phyloP scores from a whole-genome alignment of 116 monocot species.

The Posidonia oceanica region DNA sequence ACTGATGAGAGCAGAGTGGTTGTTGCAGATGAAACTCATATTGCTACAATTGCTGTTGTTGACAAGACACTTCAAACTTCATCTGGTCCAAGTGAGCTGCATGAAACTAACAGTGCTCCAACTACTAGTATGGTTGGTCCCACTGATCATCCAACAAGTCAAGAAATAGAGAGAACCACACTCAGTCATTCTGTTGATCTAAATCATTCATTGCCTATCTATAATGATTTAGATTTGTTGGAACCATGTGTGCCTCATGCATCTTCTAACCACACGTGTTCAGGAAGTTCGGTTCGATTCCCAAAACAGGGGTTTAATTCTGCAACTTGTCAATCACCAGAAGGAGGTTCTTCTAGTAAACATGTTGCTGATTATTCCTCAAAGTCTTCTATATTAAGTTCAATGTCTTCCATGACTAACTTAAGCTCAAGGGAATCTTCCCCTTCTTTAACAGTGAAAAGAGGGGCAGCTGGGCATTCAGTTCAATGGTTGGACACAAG shows the following conservation, averaged over 20 bases:
- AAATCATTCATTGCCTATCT: slow-evolving; percentile 15
- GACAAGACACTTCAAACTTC: slow-evolving; percentile 9
- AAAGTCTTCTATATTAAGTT: slow-evolving; percentile 11
- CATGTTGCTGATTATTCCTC: slow-evolving; percentile 5
- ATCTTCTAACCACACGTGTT: not conserved
- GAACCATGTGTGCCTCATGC: not conserved
- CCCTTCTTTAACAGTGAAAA: slow-evolving; percentile 10
- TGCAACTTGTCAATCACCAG: not conserved
- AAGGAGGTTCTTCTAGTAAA: not conserved
- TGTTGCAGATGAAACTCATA: not conserved
- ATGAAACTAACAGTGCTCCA: slow-evolving; percentile 6
- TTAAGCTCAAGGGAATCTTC: slow-evolving; percentile 9
- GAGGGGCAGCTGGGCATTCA: slow-evolving; percentile 5
- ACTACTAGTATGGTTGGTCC: slow-evolving; percentile 1
- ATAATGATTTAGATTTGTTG: not conserved
- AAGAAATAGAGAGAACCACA: slow-evolving; percentile 12
- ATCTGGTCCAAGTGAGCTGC: slow-evolving; percentile 11
- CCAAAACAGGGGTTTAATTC: not conserved
- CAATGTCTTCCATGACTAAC: slow-evolving; percentile 9
- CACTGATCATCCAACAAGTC: slow-evolving; percentile 5
- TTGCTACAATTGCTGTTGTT: slow-evolving; percentile 1
- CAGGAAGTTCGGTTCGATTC: not conserved
- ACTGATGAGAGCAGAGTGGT: slow-evolving; percentile 13
- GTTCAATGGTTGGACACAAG: slow-evolving; percentile 7
- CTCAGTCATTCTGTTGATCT: slow-evolving; percentile 30